phyloP scores from a whole-genome alignment of 1,284 basidiomycete species.

The Polyporus tsugae region DNA sequence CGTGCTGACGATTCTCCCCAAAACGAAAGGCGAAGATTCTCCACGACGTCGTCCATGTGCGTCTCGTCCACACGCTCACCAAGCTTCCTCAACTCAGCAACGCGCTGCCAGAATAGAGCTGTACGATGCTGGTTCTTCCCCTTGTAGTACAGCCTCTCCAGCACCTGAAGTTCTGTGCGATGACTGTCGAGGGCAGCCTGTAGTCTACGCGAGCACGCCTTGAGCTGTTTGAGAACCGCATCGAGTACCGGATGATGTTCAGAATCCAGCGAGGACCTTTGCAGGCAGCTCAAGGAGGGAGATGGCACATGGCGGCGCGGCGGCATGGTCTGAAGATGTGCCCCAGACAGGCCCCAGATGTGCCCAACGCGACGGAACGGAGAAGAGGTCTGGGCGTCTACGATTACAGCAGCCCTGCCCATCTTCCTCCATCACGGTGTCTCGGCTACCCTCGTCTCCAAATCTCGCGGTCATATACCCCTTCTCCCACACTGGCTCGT shows the following conservation, averaged over 20 bases:
- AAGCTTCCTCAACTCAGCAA: conserved; percentile 67
- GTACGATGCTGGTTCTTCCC: conserved; percentile 81
- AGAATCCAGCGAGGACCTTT: conserved; percentile 48
- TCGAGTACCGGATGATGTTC: conserved; percentile 57
- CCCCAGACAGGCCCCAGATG: too few relatives aligned
- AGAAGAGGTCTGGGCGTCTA: conserved; percentile 21
- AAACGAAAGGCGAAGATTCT: conserved; percentile 64
- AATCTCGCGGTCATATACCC: conserved; percentile 25
- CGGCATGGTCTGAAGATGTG: conserved; percentile 25
- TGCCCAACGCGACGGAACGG: conserved; percentile 12
- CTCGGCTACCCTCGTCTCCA: conserved; percentile 1
- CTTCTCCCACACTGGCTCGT: not conserved
- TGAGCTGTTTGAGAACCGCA: conserved; percentile 65
- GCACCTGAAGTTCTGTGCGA: conserved; percentile 62
- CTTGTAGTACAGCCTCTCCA: conserved; percentile 80
- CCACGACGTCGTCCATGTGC: conserved; percentile 51
- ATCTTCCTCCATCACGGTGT: not conserved
- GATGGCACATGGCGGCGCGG: conserved; percentile 35
- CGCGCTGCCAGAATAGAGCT: conserved; percentile 75
- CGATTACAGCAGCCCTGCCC: conserved; percentile 10
- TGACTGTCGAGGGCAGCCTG: conserved; percentile 52
- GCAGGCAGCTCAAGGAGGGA: conserved; percentile 39
- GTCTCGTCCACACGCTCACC: conserved; percentile 56
- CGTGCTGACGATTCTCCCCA: conserved; percentile 52
- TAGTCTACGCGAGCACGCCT: conserved; percentile 58